A percentile compares a stretch with the other conserved stretches of the same genome.
These are phyloP conservation scores for apple (Malus domestica) DNA, from an alignment of 306 rosid species.

Conservation along the genomic window DNA sequence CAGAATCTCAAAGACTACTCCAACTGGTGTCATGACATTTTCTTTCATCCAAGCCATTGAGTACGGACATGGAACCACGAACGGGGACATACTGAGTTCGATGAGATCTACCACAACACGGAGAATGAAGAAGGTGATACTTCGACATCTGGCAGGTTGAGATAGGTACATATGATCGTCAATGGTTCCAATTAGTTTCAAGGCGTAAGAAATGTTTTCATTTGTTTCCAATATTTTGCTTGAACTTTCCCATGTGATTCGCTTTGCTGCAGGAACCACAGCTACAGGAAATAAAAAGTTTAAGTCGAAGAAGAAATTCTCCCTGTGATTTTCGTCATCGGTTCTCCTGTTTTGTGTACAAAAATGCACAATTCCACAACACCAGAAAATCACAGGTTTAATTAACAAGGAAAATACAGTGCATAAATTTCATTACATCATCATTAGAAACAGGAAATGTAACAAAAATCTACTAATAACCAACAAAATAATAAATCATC, in stretches of 20 bases:
- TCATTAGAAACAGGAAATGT: neutral
- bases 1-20: no score
- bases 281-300: constrained; percentile 23
- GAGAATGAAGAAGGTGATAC: no score
- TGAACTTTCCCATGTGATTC: neutral
- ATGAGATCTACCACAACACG: no score
- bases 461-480: neutral
- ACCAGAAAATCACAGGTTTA: neutral
- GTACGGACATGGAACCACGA: no score
- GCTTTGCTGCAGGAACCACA: constrained; percentile 25
- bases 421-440: no score
- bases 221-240: neutral
- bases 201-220: neutral
- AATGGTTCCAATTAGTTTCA: no score
- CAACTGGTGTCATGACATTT: no score
- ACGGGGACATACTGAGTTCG: no score
- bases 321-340: neutral
- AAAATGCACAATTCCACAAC: neutral
- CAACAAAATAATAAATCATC: neutral
- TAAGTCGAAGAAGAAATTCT: neutral
- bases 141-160: no score
- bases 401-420: neutral
- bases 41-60: no score
- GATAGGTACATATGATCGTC: no score
- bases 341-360: neutral